Evolutionary conservation across 2,329 filamentous ascomycete species (phyloP).

Genomic region (Seiridium cupressi): DNA sequence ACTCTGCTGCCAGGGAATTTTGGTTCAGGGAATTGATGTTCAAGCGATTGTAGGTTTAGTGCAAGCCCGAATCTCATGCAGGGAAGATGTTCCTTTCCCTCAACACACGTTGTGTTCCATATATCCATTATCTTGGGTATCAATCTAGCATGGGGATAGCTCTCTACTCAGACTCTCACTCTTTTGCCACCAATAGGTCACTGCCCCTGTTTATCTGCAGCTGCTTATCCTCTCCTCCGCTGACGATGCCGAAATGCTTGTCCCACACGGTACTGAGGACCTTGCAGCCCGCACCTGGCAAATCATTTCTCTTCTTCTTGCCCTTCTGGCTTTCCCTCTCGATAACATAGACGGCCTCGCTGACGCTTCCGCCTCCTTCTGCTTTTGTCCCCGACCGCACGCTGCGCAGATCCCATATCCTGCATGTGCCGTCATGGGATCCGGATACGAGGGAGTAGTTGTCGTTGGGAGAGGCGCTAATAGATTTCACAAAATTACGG

Average conservation of each 20-base stretch:
- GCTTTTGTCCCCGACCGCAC: constrained; percentile 58
- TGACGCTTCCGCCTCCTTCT: constrained; percentile 61
- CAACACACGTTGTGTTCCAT: background rate
- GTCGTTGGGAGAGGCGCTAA: constrained; percentile 57
- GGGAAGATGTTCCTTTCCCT: too few species aligned
- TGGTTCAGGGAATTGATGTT: too few species aligned
- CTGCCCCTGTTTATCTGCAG: constrained; percentile 84
- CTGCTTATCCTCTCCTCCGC: constrained; percentile 87
- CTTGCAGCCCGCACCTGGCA: constrained; percentile 82
- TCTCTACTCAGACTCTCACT: background rate
- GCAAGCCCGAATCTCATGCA: too few species aligned
- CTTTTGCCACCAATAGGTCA: constrained; percentile 37
- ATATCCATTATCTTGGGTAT: constrained; percentile 6
- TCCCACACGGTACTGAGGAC: constrained; percentile 91
- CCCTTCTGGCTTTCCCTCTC: constrained; percentile 69
- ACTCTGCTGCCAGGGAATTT: too few species aligned
- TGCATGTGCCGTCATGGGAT: constrained; percentile 88
- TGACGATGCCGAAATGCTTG: constrained; percentile 81
- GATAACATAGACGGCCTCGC: constrained; percentile 75
- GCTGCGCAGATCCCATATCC: constrained; percentile 89
- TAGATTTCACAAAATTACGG: constrained; percentile 64
- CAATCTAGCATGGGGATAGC: background rate
- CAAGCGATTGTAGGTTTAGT: too few species aligned
- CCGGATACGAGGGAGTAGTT: constrained; percentile 83
- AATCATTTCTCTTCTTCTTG: constrained; percentile 57